These are phyloP conservation scores for Phytophthora hibernalis DNA, from an alignment of 352 stramenopile species.

Conservation along the genomic window DNA sequence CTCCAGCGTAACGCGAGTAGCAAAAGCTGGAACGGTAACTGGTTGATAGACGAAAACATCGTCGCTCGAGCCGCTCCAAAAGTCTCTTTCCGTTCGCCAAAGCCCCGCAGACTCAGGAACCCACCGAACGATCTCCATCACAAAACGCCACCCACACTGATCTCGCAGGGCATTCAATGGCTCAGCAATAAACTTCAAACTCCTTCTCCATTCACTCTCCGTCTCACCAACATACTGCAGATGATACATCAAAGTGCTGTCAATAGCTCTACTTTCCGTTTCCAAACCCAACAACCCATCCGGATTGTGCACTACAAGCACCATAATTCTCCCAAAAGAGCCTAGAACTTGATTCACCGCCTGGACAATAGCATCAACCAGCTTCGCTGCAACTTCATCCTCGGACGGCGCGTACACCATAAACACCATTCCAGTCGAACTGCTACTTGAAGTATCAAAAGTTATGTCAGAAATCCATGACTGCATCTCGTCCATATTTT, in stretches of 20 bases:
- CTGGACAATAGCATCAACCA: slow-evolving; percentile 14
- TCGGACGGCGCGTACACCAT: slow-evolving; percentile 32
- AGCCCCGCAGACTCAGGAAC: neutral
- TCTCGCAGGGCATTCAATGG: slow-evolving; percentile 49
- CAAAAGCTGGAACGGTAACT: slow-evolving; percentile 76
- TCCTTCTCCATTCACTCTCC: slow-evolving; percentile 9
- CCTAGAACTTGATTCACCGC: neutral
- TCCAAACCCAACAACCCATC: slow-evolving; percentile 21
- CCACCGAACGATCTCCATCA: slow-evolving; percentile 56
- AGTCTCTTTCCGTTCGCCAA: neutral
- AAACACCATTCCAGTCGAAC: slow-evolving; percentile 13
- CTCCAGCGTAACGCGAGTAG: slow-evolving; percentile 75
- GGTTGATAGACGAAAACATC: slow-evolving; percentile 48
- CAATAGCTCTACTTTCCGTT: neutral
- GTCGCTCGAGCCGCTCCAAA: slow-evolving; percentile 12
- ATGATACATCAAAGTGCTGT: slow-evolving; percentile 14
- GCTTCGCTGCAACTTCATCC: slow-evolving; percentile 6
- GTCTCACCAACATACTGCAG: neutral
- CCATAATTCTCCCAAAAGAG: neutral
- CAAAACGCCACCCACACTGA: slow-evolving; percentile 65
- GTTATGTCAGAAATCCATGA: neutral
- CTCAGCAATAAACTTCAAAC: slow-evolving; percentile 19
- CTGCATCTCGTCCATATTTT: slow-evolving; percentile 11
- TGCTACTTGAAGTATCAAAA: neutral
- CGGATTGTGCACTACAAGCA: slow-evolving; percentile 34